Evolutionary conservation across 345 rosid species (phyloP).

Genomic region (Acer yangbiense): DNA sequence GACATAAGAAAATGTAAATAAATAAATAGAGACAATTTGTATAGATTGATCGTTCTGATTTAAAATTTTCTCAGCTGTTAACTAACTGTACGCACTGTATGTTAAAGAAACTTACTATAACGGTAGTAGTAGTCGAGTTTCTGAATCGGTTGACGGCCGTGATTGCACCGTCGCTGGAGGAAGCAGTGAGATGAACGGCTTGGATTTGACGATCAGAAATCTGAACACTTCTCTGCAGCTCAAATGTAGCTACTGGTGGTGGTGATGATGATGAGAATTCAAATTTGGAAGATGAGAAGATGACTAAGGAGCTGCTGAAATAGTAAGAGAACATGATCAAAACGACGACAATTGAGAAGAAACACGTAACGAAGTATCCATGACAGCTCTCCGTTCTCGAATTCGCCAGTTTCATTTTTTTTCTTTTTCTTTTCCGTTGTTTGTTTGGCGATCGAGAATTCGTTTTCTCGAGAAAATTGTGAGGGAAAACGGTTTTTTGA

Average conservation of each 20-base stretch:
- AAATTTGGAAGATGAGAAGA: conserved; percentile 27
- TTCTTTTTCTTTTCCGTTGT: neutral
- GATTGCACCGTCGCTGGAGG: conserved; percentile 13
- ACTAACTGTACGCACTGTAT: neutral
- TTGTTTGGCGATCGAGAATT: conserved; percentile 27
- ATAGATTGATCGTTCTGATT: neutral
- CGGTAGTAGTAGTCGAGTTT: conserved; percentile 16
- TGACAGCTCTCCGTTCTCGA: neutral
- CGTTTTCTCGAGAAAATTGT: conserved; percentile 22
- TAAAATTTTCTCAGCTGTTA: neutral
- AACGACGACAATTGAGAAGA: conserved; percentile 31
- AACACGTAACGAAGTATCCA: neutral
- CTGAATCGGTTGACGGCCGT: conserved; percentile 9
- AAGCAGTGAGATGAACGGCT: conserved; percentile 23
- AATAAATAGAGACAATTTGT: neutral
- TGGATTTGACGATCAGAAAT: conserved; percentile 34
- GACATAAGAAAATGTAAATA: neutral
- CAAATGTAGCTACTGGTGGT: conserved; percentile 21
- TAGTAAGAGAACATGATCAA: conserved; percentile 18
- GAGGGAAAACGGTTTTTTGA: conserved; percentile 2
- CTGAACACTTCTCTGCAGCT: conserved; percentile 35
- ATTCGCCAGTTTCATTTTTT: neutral
- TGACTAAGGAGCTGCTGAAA: conserved; percentile 27
- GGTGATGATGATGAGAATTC: conserved; percentile 8
- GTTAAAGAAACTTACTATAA: conserved; percentile 16